A percentile compares a stretch with the other conserved stretches of the same genome.
phyloP scores from a whole-genome alignment of 2,329 filamentous ascomycete genomes.

The Fusarium staphyleae region DNA sequence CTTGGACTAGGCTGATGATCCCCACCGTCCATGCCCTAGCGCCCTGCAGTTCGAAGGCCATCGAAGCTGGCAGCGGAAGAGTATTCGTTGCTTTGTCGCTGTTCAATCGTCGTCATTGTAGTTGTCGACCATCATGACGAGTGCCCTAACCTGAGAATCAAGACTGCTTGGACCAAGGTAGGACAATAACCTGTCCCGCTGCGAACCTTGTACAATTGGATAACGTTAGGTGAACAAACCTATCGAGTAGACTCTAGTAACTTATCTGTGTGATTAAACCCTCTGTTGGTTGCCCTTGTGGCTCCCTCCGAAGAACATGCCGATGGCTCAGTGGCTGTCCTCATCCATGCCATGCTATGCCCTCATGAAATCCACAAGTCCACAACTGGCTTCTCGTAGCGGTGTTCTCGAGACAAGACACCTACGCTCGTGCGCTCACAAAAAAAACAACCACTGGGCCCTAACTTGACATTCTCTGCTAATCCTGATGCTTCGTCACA shows the following conservation, averaged over 20 bases:
- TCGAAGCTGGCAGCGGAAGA: conserved; percentile 24
- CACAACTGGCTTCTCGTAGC: background rate
- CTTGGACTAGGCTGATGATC: conserved; percentile 30
- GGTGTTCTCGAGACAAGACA: too few species aligned
- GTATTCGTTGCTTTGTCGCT: conserved; percentile 7
- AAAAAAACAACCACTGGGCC: background rate
- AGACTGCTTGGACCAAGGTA: background rate
- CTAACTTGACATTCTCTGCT: background rate
- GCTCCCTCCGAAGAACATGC: background rate
- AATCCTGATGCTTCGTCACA: background rate
- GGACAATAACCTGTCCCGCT: background rate
- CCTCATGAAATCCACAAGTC: conserved; percentile 5
- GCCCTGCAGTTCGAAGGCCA: conserved; percentile 17
- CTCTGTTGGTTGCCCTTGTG: background rate
- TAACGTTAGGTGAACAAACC: background rate
- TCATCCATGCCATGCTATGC: conserved; percentile 9
- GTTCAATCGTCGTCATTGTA: conserved; percentile 17
- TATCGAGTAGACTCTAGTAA: background rate
- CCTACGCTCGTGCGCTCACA: background rate
- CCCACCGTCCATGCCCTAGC: conserved; percentile 33
- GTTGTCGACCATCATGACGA: conserved; percentile 6
- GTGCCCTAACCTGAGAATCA: background rate
- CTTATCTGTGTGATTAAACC: conserved; percentile 5
- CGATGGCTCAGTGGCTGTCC: conserved; percentile 6
- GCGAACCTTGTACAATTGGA: too few species aligned